phyloP scores from a whole-genome alignment of 768 basidiomycete genomes.

The Lentinula boryana region DNA sequence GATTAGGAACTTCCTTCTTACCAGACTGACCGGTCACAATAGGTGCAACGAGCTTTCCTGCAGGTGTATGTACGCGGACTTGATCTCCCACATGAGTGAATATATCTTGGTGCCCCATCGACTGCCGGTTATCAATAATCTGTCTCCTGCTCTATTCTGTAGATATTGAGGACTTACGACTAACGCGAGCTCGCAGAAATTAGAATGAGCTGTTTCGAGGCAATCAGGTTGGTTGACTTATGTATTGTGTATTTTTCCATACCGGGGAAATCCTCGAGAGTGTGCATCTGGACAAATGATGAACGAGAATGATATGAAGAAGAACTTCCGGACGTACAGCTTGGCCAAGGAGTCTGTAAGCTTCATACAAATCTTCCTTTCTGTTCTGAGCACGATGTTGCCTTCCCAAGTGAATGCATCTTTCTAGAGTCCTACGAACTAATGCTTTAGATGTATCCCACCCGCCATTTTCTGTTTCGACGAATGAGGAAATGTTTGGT shows the following conservation, averaged over 20 bases:
- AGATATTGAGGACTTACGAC: slow-evolving; percentile 20
- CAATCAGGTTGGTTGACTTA: background rate
- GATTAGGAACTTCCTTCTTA: background rate
- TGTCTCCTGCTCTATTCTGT: background rate
- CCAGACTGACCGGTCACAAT: slow-evolving; percentile 61
- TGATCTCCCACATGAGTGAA: slow-evolving; percentile 86
- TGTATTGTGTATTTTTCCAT: background rate
- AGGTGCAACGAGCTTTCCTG: slow-evolving; percentile 72
- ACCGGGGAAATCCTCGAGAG: slow-evolving; percentile 73
- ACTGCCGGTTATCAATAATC: slow-evolving; percentile 5
- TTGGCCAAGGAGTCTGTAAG: slow-evolving; percentile 75
- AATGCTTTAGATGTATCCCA: slow-evolving; percentile 89
- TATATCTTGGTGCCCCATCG: slow-evolving; percentile 68
- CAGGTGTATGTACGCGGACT: slow-evolving; percentile 66
- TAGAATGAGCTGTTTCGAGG: slow-evolving; percentile 57
- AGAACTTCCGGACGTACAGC: slow-evolving; percentile 34
- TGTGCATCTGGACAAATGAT: slow-evolving; percentile 49
- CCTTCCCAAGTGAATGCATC: slow-evolving; percentile 77
- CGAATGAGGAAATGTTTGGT: background rate
- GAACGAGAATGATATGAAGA: background rate
- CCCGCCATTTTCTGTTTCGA: slow-evolving; percentile 47
- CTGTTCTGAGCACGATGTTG: slow-evolving; percentile 48
- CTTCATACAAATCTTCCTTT: slow-evolving; percentile 71
- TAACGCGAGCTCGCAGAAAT: slow-evolving; percentile 84
- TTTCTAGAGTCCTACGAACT: slow-evolving; percentile 64